A percentile compares a stretch with the other conserved stretches of the same genome.
Evolutionary conservation across 345 rosid species (phyloP).

Genomic region (Boechera divaricarpa): DNA sequence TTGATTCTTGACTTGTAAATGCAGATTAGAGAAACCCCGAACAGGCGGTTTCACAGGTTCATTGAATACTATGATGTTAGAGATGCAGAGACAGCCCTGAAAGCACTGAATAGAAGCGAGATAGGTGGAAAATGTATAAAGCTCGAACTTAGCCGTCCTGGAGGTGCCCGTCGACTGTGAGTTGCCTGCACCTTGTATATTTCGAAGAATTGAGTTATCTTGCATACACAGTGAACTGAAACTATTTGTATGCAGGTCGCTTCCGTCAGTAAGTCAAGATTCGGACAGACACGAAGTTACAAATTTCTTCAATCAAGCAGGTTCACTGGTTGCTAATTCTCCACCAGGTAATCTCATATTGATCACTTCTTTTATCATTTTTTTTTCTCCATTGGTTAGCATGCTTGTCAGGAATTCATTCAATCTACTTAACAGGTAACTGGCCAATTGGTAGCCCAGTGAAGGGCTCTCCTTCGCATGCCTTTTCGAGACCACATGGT

Average conservation of each 20-base stretch:
- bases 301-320: conserved; percentile 70
- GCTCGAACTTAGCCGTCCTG: conserved; percentile 98
- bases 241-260: conserved; percentile 56
- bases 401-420: conserved; percentile 6
- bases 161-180: conserved; percentile 87
- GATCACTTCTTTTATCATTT: not conserved
- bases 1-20: conserved; percentile 29
- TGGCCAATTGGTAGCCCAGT: conserved; percentile 81
- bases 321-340: conserved; percentile 76
- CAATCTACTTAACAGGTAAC: conserved; percentile 57
- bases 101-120: conserved; percentile 84
- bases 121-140: conserved; percentile 97
- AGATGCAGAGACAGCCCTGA: conserved; percentile 91
- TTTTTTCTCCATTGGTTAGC: conserved; percentile 10
- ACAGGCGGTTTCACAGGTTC: conserved; percentile 89
- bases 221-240: conserved; percentile 15
- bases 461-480: conserved; percentile 65
- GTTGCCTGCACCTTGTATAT: conserved; percentile 36
- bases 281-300: conserved; percentile 75
- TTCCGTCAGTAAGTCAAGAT: conserved; percentile 76
- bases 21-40: conserved; percentile 97
- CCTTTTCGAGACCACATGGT: conserved; percentile 68
- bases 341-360: conserved; percentile 71
- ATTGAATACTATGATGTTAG: conserved; percentile 94
- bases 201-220: conserved; percentile 4